Conservation (phyloP, 495 filamentous ascomycete species). For the Immersiella caudata region DNA sequence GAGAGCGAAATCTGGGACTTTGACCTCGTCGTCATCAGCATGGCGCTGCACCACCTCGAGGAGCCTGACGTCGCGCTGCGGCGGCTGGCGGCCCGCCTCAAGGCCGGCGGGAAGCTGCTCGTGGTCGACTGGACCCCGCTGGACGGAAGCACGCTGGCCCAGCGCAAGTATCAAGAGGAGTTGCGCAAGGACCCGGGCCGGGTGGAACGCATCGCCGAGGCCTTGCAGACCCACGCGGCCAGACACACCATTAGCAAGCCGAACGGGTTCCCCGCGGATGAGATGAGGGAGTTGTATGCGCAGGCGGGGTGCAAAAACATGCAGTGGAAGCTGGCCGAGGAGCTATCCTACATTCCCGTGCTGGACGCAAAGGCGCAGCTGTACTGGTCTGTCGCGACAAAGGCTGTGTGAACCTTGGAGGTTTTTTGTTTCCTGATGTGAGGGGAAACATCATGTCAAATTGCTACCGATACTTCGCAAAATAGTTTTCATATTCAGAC, state of each 20-base stretch:
- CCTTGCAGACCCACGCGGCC: not conserved
- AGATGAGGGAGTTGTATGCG: not conserved
- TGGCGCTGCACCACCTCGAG: conserved; percentile 6
- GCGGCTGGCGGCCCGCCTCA: not conserved
- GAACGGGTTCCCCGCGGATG: not conserved
- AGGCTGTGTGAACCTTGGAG: no score
- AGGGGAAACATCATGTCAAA: no score
- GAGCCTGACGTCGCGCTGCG: not conserved
- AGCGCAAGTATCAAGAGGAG: not conserved
- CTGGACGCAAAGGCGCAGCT: not conserved
- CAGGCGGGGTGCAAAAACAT: not conserved
- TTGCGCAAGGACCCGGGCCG: not conserved
- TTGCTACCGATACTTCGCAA: no score
- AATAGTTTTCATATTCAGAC: no score
- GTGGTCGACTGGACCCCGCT: not conserved
- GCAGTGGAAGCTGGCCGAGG: not conserved
- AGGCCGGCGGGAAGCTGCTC: not conserved
- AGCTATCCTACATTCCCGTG: not conserved
- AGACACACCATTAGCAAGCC: not conserved
- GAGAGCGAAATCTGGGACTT: not conserved
- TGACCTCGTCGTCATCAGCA: not conserved
- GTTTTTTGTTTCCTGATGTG: no score
- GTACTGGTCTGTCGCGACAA: not conserved
- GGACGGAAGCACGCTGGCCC: not conserved
- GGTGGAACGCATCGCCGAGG: not conserved